Evolutionary conservation across 441 rosid species (phyloP), one percentile per base, ranked within the genome.

Genomic region (Omphalea diandra): DNA sequence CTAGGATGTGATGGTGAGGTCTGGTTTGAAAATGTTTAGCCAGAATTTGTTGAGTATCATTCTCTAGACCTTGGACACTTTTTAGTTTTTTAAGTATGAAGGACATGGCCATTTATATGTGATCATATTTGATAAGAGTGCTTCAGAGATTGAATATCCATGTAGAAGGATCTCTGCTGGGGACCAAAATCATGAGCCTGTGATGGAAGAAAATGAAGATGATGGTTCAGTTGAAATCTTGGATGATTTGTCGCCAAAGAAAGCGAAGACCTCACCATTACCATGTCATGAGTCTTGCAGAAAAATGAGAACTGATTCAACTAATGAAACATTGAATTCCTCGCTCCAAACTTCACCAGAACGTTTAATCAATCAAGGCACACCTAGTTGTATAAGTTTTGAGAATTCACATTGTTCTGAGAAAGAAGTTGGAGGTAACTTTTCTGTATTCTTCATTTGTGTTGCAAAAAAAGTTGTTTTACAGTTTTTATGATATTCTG

Each of bases 11-110:
- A 73, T 54, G 76, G 59, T 27, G 77, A 73, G 12, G 46, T 41
- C 11, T 41, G 46, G 46, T 41, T 41, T 6, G 12, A 7, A 41
- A 41, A 41, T 11, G 67, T 69, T 79, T 71, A 84, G 86, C 47
- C 61, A 50, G 79, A 73, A 63, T 82, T 84, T 71, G 75, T 63
- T 6, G 73, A 80, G 57, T 73, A 75, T 70, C 74, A 75, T 66
- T 77, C 78, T 40, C 61, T 83, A 32, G 27, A 9, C 1, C 56
- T 29, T 59, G 80, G 82, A 4, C 62, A 76, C 10, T 70, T 83
- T 41, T 73, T 83, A 52, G 60, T 72, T n/a, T 83, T 85, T n/a
- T 47, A 63, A 75, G 59, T 85, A 74, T 55, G 31, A 11, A 29
- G 75, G 73, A 7, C 62, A 52, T 26, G 74, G 76, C 2, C 29